Percentiles rank a stretch among this genome's conserved stretches.
Conservation (phyloP, 2,329 filamentous ascomycete species). For the Lasiodiplodia hormozganensis region DNA sequence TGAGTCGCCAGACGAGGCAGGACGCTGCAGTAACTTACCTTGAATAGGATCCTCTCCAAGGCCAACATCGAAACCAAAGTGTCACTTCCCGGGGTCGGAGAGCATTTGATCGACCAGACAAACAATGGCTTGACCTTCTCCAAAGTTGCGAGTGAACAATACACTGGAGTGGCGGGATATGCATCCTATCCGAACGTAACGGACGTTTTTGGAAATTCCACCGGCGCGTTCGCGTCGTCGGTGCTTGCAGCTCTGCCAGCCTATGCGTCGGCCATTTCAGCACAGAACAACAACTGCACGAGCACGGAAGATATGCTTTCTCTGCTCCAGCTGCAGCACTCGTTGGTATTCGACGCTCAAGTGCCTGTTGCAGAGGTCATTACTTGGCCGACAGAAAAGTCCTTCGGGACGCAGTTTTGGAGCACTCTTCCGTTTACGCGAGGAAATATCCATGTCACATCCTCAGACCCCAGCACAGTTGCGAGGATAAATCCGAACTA, state of each 20-base stretch:
- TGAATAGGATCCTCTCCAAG: constrained; percentile 26
- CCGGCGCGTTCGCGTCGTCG: constrained; percentile 33
- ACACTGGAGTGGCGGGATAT: constrained; percentile 36
- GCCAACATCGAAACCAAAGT: constrained; percentile 27
- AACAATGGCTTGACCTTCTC: constrained; percentile 30
- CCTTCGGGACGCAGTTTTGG: constrained; percentile 15
- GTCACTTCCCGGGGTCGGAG: constrained; percentile 35
- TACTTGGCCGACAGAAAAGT: neutral
- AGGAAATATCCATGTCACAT: constrained; percentile 52
- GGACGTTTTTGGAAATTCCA: constrained; percentile 36
- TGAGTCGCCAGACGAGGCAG: neutral
- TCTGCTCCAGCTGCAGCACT: constrained; percentile 40
- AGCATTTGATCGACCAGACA: constrained; percentile 36
- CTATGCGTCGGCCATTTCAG: constrained; percentile 33
- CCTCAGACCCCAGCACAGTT: constrained; percentile 41
- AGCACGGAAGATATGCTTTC: neutral
- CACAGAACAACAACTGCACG: constrained; percentile 25
- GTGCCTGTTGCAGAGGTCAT: constrained; percentile 44
- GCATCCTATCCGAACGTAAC: constrained; percentile 36
- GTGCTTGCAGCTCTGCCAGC: constrained; percentile 32
- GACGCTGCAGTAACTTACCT: neutral
- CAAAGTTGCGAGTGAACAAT: constrained; percentile 31
- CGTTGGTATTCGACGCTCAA: constrained; percentile 48
- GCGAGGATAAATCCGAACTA: constrained; percentile 54
- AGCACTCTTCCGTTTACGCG: constrained; percentile 31